Evolutionary conservation across 2,329 filamentous ascomycete species (phyloP), one percentile per base, ranked within the genome.

Genomic region (Lizonia empirigonia): DNA sequence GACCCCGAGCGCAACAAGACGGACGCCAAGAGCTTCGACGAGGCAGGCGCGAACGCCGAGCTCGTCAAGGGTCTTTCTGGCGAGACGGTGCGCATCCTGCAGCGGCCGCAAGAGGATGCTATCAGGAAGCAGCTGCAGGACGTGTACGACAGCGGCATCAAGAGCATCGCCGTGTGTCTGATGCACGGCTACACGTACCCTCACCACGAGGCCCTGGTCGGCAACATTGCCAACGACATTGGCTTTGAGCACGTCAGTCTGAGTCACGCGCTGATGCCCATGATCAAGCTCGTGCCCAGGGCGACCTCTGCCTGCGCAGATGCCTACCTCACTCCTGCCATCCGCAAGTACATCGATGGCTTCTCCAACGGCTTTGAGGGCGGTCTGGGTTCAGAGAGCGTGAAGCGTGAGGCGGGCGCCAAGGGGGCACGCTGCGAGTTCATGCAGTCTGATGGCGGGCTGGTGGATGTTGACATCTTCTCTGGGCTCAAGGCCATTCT

Each of bases 111-210:
- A 16, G 80, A 83, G 57, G 74, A 77, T 4, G 75, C 72, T 19
- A 85, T 89, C 56, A 74, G 80, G 53, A 69, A 77, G 10, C 83
- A 89, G 64, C 72, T 92, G 35, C 80, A 90, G 69, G 78, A 80
- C 5, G 78, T 96, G 3, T 89, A 84, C 56, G 83, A 88, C 55
- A 77, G 80, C 24, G 89, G 89, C 0, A 86, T 95, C 62, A 82
- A 82, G 56, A 95, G 90, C 69, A 87, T 97, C 60, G 91, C 92
- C 3, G 90, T 97, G 1, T 95, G 90, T 63, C 76, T 97, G 52
- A 92, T 96, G 86, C 92, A 97, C 68, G 89, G 88, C 4, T 97
- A 96, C 69, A 96, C 91, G 0, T 97, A 90, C 66, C 91, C 91
- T 1, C 84, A 89, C 40, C 92, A 97, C 63, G 92, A 97, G 69